Evolutionary conservation across 805 yeast species (phyloP), one percentile per base, ranked within the genome.

Genomic region (Lachancea nothofagi): DNA sequence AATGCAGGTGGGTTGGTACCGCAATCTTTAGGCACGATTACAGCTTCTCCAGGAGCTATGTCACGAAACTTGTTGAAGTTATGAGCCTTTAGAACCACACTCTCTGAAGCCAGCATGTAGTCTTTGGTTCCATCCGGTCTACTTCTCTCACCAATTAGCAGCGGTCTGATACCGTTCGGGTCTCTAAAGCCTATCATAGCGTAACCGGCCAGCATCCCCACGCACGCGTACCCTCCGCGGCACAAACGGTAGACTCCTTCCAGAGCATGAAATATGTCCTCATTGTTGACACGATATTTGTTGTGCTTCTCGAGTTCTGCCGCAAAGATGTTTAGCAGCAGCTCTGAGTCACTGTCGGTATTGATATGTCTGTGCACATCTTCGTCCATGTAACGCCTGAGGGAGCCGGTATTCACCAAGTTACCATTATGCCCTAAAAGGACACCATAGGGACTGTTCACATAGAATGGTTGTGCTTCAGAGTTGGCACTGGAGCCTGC

Each of bases 381-480:
- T 61, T 87, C 95, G 61, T 93, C 98, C 68, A 93, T 73, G 59
- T 83, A 83, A 51, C 77, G 70, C 53, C 79, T 75, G 54, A 93
- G 72, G 43, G 83, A 83, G 10, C 70, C 75, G 4, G 93, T 84
- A 64, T 93, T 93, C 45, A 90, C 95, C 54, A 93, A 72, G 64
- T 93, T 93, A 57, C 98, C 98, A 62, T 93, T 90, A 64, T 93
- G 98, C 40, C 90, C 77, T 59, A 93, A 60, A 32, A 84, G 76
- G 46, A 93, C 82, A 42, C 98, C 98, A 57, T 88, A 93, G 2
- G 98, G 98, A 31, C 96, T 79, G 68, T 93, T 93, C 48, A 93
- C 98, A 58, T 93, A 93, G 59, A 93, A 93, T 4, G 98, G 98
- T 68, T 93, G 98, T 3, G 98, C 98, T 67, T 93, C 98, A 42